Evolutionary conservation across 768 basidiomycete species (phyloP).

Genomic region (Trametopsis cervina): DNA sequence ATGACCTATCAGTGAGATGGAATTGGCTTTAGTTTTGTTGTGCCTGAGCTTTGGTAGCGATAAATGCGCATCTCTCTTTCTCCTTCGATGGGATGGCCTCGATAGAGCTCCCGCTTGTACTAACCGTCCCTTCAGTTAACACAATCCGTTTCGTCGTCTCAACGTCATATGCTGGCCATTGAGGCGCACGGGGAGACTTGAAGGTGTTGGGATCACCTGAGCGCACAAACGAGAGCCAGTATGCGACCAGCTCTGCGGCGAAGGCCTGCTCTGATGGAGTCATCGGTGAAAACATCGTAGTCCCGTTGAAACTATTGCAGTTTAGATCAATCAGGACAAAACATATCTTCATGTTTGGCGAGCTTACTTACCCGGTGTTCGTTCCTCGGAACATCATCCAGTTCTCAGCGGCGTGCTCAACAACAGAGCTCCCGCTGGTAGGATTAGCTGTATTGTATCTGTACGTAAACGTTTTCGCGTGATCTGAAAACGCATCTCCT

Average conservation of each 20-base stretch:
- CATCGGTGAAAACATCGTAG: slow-evolving; percentile 40
- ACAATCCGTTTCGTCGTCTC: slow-evolving; percentile 34
- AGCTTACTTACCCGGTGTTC: slow-evolving; percentile 53
- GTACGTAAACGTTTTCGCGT: slow-evolving; percentile 41
- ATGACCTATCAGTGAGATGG: too few species aligned
- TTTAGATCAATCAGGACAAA: too few species aligned
- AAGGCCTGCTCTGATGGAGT: slow-evolving; percentile 43
- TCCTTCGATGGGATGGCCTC: slow-evolving; percentile 34
- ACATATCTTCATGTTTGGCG: too few species aligned
- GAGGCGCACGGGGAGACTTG: slow-evolving; percentile 44
- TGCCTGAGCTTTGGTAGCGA: slow-evolving; percentile 25
- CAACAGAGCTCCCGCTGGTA: slow-evolving; percentile 27
- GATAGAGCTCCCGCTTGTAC: slow-evolving; percentile 33
- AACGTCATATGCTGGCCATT: slow-evolving; percentile 37
- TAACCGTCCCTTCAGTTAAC: slow-evolving; percentile 33
- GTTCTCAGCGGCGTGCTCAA: slow-evolving; percentile 52
- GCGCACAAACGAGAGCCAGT: slow-evolving; percentile 63
- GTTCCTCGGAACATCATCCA: slow-evolving; percentile 64
- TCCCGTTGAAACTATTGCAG: slow-evolving; percentile 38
- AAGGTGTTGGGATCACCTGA: slow-evolving; percentile 47
- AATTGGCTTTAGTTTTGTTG: slow-evolving; percentile 27
- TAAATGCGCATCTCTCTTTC: slow-evolving; percentile 32
- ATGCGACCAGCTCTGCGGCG: slow-evolving; percentile 52
- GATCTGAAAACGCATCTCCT: slow-evolving; percentile 32
- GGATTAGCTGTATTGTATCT: slow-evolving; percentile 54